Conservation (phyloP, 2,329 filamentous ascomycete species). For the Phyllosticta paracitricarpa region DNA sequence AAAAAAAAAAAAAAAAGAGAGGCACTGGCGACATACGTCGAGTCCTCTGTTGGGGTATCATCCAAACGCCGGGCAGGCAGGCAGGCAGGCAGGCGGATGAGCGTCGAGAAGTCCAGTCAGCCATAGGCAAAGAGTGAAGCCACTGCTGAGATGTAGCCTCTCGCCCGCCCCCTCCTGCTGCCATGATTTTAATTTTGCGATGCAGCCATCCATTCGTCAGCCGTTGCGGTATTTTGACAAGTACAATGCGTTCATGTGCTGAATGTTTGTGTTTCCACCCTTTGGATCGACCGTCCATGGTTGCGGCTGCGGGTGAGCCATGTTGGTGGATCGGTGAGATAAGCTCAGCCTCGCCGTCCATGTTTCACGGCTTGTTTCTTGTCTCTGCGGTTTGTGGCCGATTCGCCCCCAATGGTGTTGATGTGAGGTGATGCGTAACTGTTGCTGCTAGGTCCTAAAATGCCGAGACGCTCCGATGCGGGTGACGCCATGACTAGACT, state of each 20-base stretch:
- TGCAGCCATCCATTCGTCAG: neutral
- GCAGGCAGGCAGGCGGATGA: neutral
- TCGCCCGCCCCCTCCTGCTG: neutral
- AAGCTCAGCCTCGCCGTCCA: neutral
- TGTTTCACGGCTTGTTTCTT: neutral
- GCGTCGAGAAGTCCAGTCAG: neutral
- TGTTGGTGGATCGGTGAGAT: neutral
- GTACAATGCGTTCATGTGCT: neutral
- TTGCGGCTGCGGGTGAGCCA: neutral
- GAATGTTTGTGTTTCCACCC: neutral
- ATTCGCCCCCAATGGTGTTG: neutral
- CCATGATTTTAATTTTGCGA: neutral
- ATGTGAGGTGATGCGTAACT: neutral
- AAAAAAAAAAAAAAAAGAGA: neutral
- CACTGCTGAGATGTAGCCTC: neutral
- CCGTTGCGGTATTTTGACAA: neutral
- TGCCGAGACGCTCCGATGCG: neutral
- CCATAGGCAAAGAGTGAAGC: neutral
- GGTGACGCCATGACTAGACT: neutral
- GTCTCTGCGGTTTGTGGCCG: neutral
- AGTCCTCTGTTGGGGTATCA: neutral
- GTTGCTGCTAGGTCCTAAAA: neutral
- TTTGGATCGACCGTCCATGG: neutral
- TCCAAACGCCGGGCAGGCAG: neutral
- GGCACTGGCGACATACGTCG: neutral